These are phyloP conservation scores for Boletus vermiculosoides DNA, from an alignment of 768 basidiomycete genomes.

Conservation along the genomic window DNA sequence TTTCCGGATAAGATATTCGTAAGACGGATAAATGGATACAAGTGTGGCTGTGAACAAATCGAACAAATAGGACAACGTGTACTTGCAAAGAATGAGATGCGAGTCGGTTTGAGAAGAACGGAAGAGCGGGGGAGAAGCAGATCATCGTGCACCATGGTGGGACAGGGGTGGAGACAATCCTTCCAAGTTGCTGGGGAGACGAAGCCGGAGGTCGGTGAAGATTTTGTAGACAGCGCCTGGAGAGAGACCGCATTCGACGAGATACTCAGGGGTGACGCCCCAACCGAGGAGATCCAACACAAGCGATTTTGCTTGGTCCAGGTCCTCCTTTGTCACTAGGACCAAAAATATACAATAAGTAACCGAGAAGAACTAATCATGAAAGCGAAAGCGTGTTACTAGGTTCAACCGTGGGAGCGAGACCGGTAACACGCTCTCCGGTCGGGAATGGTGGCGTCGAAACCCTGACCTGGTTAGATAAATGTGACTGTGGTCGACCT, in stretches of 20 bases:
- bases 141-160: not conserved
- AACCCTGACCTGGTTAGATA: not conserved
- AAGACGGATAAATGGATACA: not conserved
- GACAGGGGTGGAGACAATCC: not conserved
- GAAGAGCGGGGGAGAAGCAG: not conserved
- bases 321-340: conserved; percentile 42
- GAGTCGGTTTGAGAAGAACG: not conserved
- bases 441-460: not conserved
- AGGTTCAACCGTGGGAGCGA: not conserved
- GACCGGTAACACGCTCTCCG: not conserved
- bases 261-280: conserved; percentile 51
- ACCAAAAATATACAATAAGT: not conserved
- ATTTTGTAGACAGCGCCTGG: conserved; percentile 37
- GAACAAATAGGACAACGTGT: not conserved
- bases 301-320: conserved; percentile 43
- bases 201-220: conserved; percentile 44
- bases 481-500: not conserved
- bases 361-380: not conserved
- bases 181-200: conserved; percentile 30
- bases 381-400: conserved; percentile 7
- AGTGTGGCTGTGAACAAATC: not conserved
- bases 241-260: conserved; percentile 45
- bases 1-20: not conserved
- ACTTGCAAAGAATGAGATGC: not conserved
- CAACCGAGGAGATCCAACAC: conserved; percentile 58